A percentile compares a stretch with the other conserved stretches of the same genome.
phyloP scores from a whole-genome alignment of 2,329 filamentous ascomycete species.

The Pochonia chlamydosporia region DNA sequence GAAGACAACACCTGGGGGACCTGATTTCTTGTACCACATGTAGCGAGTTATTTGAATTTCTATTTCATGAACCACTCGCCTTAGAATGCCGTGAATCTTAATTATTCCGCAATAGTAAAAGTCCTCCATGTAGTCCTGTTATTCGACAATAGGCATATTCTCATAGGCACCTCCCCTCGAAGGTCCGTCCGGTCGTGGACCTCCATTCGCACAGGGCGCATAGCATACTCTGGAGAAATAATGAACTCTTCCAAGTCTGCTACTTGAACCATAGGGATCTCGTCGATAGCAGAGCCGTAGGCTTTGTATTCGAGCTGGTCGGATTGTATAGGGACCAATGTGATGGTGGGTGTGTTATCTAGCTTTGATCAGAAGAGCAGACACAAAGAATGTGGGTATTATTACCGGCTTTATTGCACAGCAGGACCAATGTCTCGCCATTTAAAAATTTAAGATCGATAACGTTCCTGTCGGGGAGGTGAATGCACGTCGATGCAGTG shows the following conservation, averaged over 20 bases:
- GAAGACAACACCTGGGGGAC: not conserved
- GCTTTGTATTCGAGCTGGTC: slow-evolving; percentile 29
- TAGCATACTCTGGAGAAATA: slow-evolving; percentile 20
- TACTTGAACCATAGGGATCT: slow-evolving; percentile 7
- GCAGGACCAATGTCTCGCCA: slow-evolving; percentile 53
- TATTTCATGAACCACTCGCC: not conserved
- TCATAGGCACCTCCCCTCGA: slow-evolving; percentile 40
- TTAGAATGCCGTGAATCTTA: not conserved
- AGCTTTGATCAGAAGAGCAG: not conserved
- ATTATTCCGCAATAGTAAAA: slow-evolving; percentile 32
- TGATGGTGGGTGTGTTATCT: slow-evolving; percentile 22
- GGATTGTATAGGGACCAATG: slow-evolving; percentile 31
- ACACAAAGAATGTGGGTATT: not conserved
- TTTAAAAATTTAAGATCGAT: slow-evolving; percentile 65
- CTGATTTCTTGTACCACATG: not conserved
- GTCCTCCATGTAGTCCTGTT: slow-evolving; percentile 43
- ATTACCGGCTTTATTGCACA: slow-evolving; percentile 41
- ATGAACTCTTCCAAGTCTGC: slow-evolving; percentile 16
- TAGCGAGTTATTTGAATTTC: not conserved
- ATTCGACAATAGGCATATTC: slow-evolving; percentile 45
- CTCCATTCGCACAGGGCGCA: slow-evolving; percentile 44
- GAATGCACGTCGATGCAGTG: slow-evolving; percentile 34
- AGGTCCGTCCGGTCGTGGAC: slow-evolving; percentile 37
- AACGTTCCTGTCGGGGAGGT: slow-evolving; percentile 37
- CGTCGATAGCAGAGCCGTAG: slow-evolving; percentile 21